A percentile compares a stretch with the other conserved stretches of the same genome.
Evolutionary conservation across 2,329 filamentous ascomycete species (phyloP).

Genomic region (Camptophora hylomeconis): DNA sequence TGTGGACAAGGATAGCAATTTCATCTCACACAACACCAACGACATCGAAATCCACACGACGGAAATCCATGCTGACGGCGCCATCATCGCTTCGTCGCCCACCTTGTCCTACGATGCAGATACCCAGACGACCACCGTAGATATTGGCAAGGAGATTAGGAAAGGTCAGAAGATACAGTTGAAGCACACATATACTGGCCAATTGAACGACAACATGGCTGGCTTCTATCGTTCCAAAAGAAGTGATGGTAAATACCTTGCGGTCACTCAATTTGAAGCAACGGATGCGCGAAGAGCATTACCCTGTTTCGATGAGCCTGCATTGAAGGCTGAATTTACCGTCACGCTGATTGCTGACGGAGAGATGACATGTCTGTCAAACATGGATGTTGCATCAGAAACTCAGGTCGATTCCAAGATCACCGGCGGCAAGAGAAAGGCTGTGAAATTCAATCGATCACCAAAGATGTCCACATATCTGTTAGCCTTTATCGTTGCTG

Average conservation of each 20-base stretch:
- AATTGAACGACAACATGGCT: slow-evolving; percentile 87
- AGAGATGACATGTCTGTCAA: slow-evolving; percentile 80
- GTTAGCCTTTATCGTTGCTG: slow-evolving; percentile 82
- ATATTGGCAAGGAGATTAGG: slow-evolving; percentile 58
- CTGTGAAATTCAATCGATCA: slow-evolving; percentile 82
- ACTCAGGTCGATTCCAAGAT: slow-evolving; percentile 55
- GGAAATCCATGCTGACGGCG: slow-evolving; percentile 51
- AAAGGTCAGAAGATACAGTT: slow-evolving; percentile 68
- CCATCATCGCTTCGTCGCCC: slow-evolving; percentile 47
- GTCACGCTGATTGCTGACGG: slow-evolving; percentile 85
- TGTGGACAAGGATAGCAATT: slow-evolving; percentile 69
- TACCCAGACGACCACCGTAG: slow-evolving; percentile 68
- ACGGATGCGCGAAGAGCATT: slow-evolving; percentile 88
- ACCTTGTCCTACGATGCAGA: slow-evolving; percentile 62
- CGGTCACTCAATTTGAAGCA: slow-evolving; percentile 91
- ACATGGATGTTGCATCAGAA: slow-evolving; percentile 86
- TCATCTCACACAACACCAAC: slow-evolving; percentile 75
- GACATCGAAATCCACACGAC: slow-evolving; percentile 72
- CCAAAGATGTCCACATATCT: slow-evolving; percentile 95
- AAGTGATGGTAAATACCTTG: slow-evolving; percentile 66
- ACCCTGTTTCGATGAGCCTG: slow-evolving; percentile 92
- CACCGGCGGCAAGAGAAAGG: slow-evolving; percentile 57
- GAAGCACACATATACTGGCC: slow-evolving; percentile 64
- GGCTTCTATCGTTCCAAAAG: slow-evolving; percentile 95
- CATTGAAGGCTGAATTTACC: slow-evolving; percentile 84